Percentiles rank a stretch among this genome's conserved stretches.
Conservation (phyloP, 768 basidiomycete species). For the Strobilomyces echinocephalus region DNA sequence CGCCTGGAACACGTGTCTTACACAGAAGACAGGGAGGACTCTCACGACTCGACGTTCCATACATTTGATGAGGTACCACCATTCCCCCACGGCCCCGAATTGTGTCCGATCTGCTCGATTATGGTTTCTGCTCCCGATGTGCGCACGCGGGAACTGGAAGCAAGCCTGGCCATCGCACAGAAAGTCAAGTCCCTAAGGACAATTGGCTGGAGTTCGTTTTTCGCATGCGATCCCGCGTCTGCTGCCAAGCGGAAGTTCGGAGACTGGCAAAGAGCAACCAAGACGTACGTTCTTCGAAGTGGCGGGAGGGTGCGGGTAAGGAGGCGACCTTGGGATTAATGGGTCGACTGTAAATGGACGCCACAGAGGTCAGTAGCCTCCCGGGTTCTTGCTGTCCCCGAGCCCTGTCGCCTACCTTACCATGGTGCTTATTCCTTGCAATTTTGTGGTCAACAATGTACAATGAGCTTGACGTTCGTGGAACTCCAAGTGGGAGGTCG, state of each 20-base stretch:
- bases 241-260: slow-evolving; percentile 16
- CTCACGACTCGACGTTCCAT: neutral
- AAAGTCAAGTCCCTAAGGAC: slow-evolving; percentile 40
- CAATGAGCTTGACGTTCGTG: neutral
- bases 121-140: slow-evolving; percentile 27
- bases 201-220: slow-evolving; percentile 53
- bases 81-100: slow-evolving; percentile 31
- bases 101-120: slow-evolving; percentile 36
- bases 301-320: slow-evolving; percentile 40
- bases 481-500: too few species aligned
- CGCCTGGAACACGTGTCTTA: slow-evolving; percentile 20
- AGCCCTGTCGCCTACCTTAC: neutral
- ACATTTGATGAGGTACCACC: slow-evolving; percentile 15
- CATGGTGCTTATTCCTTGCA: neutral
- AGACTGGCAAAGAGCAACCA: slow-evolving; percentile 32
- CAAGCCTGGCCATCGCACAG: slow-evolving; percentile 42
- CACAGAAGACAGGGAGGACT: slow-evolving; percentile 15
- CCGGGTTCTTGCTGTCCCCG: neutral
- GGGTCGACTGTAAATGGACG: neutral
- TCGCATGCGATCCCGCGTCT: slow-evolving; percentile 21
- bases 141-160: slow-evolving; percentile 43
- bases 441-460: neutral
- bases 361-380: neutral
- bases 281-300: slow-evolving; percentile 38
- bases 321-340: slow-evolving; percentile 37